A percentile compares a stretch with the other conserved stretches of the same genome.
These are phyloP conservation scores for Cordyceps farinosa DNA, from an alignment of 2,329 filamentous ascomycete genomes.

Conservation along the genomic window DNA sequence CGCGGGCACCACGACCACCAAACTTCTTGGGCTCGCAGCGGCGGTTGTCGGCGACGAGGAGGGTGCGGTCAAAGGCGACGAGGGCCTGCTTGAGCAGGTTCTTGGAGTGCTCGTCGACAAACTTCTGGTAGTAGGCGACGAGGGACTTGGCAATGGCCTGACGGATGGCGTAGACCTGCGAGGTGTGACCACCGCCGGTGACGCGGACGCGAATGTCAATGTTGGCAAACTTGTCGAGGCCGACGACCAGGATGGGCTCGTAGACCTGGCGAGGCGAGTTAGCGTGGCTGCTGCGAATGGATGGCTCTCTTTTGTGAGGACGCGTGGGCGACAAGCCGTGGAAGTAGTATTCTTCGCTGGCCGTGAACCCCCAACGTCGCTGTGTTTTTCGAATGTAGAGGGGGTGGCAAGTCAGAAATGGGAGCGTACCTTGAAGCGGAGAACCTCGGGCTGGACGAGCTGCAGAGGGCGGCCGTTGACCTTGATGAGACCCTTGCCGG, in stretches of 20 bases:
- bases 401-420: constrained; percentile 13
- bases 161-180: constrained; percentile 96
- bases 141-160: constrained; percentile 90
- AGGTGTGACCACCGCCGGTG: constrained; percentile 94
- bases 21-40: constrained; percentile 99
- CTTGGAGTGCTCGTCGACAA: constrained; percentile 99
- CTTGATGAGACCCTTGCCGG: constrained; percentile 77
- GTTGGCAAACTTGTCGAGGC: constrained; percentile 92
- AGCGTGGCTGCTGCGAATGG: constrained; percentile 21
- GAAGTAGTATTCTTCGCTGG: neutral
- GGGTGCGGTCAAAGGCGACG: constrained; percentile 91
- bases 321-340: neutral
- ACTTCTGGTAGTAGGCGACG: constrained; percentile 96
- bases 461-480: constrained; percentile 96
- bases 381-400: constrained; percentile 14
- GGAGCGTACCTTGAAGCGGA: constrained; percentile 85
- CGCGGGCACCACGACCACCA: constrained; percentile 86
- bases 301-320: constrained; percentile 15
- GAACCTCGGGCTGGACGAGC: constrained; percentile 92
- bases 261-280: constrained; percentile 64
- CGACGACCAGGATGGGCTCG: constrained; percentile 96
- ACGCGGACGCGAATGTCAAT: constrained; percentile 98
- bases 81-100: constrained; percentile 98
- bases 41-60: constrained; percentile 98
- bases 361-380: neutral